A percentile compares a stretch with the other conserved stretches of the same genome.
Conservation (phyloP, 768 basidiomycete species). For the Mycena albidolilacea region DNA sequence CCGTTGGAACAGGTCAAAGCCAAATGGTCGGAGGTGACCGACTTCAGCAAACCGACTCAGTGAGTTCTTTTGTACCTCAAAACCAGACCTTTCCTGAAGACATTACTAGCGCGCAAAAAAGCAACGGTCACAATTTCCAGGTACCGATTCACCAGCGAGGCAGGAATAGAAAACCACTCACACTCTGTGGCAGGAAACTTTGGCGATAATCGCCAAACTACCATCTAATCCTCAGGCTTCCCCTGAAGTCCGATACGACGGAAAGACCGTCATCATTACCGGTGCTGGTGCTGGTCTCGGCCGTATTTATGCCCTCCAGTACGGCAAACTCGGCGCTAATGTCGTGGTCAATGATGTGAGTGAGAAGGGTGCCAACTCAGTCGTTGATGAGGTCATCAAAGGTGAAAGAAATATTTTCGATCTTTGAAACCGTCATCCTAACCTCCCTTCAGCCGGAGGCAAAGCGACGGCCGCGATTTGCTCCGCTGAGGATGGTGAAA, state of each 20-base stretch:
- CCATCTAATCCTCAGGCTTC: slow-evolving; percentile 79
- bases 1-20: slow-evolving; percentile 73
- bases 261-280: slow-evolving; percentile 93
- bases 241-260: slow-evolving; percentile 84
- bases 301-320: slow-evolving; percentile 93
- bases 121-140: slow-evolving; percentile 73
- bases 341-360: slow-evolving; percentile 97
- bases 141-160: slow-evolving; percentile 50
- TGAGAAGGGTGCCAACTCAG: slow-evolving; percentile 85
- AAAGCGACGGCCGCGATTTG: slow-evolving; percentile 87
- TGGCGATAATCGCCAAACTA: slow-evolving; percentile 74
- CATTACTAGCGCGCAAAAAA: slow-evolving; percentile 69
- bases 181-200: slow-evolving; percentile 59
- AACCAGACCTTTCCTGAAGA: slow-evolving; percentile 15
- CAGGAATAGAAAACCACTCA: background rate
- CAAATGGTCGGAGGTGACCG: slow-evolving; percentile 85
- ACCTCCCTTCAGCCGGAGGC: slow-evolving; percentile 76
- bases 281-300: slow-evolving; percentile 97
- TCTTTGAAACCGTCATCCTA: background rate
- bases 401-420: slow-evolving; percentile 57
- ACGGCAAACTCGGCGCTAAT: slow-evolving; percentile 92
- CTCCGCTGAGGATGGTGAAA: slow-evolving; percentile 93
- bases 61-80: slow-evolving; percentile 52
- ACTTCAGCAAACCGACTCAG: slow-evolving; percentile 83
- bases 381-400: slow-evolving; percentile 89